Evolutionary conservation across 169 alveolate genomes (phyloP), one percentile per base, ranked within the genome.

Genomic region (Cryptosporidium parvum): DNA sequence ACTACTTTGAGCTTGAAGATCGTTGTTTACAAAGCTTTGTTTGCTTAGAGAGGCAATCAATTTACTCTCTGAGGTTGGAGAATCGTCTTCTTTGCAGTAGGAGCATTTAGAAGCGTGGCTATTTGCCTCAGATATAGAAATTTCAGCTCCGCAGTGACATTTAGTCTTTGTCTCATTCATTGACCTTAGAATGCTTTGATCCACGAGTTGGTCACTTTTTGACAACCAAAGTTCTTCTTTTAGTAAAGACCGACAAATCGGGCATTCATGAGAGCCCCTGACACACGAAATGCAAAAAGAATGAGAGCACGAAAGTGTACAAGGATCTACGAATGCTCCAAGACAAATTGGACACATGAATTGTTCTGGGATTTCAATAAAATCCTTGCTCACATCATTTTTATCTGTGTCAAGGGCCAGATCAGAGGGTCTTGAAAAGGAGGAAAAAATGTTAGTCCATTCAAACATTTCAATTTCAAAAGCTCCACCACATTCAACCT

Each of bases 281-380:
- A 80, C 89, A 65, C 89, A 80, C 51, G 73, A 62, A 12, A 65
- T 33, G 23, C 89, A 80, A 33, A 62, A 80, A 26, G 89, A 62
- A 26, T 80, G 89, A 14, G 89, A 62, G 35, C 89, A 80, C 6
- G 59, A 42, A 80, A 80, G 89, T 12, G 89, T 80, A 29, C 89
- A 80, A 42, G 89, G 89, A 16, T 59, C 89, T 26, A 26, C 59
- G 52, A 80, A 80, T 7, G 89, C 89, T 62, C 75, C 89, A 35
- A 80, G 70, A 42, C 89, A 80, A 80, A 80, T 65, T 37, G 89
- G 89, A 65, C 89, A 80, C 89, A 80, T 65, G 35, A 62, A 80
- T 51, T 80, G 89, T 33, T 80, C 89, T 21, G 89, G 89, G n/a
- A 80, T 80, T 37, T 80, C 59, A 42, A 80, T 61, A 26, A 80